Conservation (phyloP, 2,329 filamentous ascomycete species). For the Triangularia setosa region DNA sequence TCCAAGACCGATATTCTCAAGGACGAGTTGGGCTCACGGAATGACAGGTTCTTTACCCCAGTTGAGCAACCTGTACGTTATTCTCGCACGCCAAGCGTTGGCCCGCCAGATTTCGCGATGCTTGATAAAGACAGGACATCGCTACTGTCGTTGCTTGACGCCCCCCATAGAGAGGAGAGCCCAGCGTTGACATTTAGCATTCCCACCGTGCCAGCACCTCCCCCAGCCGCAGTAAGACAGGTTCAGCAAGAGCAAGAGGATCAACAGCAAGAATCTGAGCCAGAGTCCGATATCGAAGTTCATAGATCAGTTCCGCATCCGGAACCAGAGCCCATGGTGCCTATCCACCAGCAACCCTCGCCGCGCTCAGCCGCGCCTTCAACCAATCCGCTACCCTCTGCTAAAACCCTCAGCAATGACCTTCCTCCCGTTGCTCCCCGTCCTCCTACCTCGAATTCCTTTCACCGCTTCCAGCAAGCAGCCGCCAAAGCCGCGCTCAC, state of each 20-base stretch:
- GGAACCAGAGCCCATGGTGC: neutral
- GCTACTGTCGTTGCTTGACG: slow-evolving; percentile 58
- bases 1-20: slow-evolving; percentile 32
- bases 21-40: slow-evolving; percentile 36
- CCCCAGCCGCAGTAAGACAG: slow-evolving; percentile 12
- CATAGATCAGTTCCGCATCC: neutral
- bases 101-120: slow-evolving; percentile 50
- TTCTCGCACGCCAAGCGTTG: slow-evolving; percentile 57
- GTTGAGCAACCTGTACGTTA: slow-evolving; percentile 48
- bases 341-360: neutral
- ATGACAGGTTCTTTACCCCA: slow-evolving; percentile 56
- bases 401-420: slow-evolving; percentile 5
- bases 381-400: slow-evolving; percentile 16
- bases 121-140: slow-evolving; percentile 52
- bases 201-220: slow-evolving; percentile 39
- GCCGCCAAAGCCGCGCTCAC: slow-evolving; percentile 31
- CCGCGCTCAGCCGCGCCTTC: neutral
- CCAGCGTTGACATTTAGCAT: slow-evolving; percentile 37
- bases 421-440: slow-evolving; percentile 7
- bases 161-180: slow-evolving; percentile 42
- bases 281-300: neutral
- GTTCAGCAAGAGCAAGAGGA: slow-evolving; percentile 17
- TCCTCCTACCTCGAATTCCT: slow-evolving; percentile 44
- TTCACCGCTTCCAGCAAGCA: slow-evolving; percentile 37
- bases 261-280: neutral